A percentile compares a stretch with the other conserved stretches of the same genome.
These are phyloP conservation scores for Rhododendron molle DNA, from an alignment of 148 eudicot species.

Conservation along the genomic window DNA sequence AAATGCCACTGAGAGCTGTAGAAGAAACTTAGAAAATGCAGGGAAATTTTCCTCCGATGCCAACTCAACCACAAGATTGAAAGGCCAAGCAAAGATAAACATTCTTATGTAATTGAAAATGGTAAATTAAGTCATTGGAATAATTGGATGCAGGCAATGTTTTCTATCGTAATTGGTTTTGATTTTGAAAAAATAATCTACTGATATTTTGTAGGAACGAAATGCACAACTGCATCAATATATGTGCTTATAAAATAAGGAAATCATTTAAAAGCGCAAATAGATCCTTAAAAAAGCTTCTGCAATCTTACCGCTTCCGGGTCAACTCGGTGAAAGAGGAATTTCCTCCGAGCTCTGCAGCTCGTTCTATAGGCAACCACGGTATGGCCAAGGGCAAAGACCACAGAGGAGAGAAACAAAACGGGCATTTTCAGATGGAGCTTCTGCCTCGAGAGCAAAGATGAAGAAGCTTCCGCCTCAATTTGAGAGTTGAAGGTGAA, in stretches of 20 bases:
- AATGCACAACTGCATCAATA: background rate
- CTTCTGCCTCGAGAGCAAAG: slow-evolving; percentile 58
- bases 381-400: slow-evolving; percentile 95
- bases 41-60: background rate
- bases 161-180: background rate
- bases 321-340: slow-evolving; percentile 78
- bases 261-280: background rate
- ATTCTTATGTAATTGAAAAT: background rate
- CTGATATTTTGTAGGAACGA: background rate
- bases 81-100: background rate
- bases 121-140: background rate
- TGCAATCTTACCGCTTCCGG: slow-evolving; percentile 69
- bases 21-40: background rate
- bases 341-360: slow-evolving; percentile 87
- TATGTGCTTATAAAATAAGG: background rate
- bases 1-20: background rate
- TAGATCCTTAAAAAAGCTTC: background rate
- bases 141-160: background rate
- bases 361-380: slow-evolving; percentile 90
- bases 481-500: slow-evolving; percentile 81
- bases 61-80: background rate
- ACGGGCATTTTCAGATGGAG: slow-evolving; percentile 97
- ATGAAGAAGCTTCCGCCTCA: slow-evolving; percentile 76
- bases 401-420: slow-evolving; percentile 86
- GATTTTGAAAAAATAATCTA: background rate